Evolutionary conservation across 139 green algal species (phyloP), one percentile per base, ranked within the genome.

Genomic region (Tetraselmis chui): DNA sequence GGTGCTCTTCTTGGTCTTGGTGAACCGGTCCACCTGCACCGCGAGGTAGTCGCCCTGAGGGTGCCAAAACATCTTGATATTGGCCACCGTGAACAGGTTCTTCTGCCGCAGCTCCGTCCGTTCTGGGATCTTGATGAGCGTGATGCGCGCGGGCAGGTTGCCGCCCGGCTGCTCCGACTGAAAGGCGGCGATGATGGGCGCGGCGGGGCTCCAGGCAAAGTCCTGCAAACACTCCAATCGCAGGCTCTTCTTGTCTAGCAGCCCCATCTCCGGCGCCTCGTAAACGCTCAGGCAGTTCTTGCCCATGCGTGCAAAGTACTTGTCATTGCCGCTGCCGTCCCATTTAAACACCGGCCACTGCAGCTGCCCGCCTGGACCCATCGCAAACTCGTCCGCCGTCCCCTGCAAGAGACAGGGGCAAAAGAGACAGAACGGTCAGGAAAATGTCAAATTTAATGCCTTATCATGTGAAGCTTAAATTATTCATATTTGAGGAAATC

Each of bases 1-100:
- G 23, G 92, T 98, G 84, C 78, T 94, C 91, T 99, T 99, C 84
- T 95, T 94, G 59, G 96, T 98, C 92, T 99, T 99, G 85, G 96
- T 99, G 90, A 93, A 97, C 45, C 94, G 92, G 82, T 97, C 93
- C 59, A 99, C 96, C 89, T 96, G 91, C 28, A 98, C 93, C 24
- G 96, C 97, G 67, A 99, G 89, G 93, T 97, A 99, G 84, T 97
- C 93, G 77, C 97, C 96, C 84, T 97, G 91, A 1, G 92, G 93
- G 85, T 99, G 97, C 97, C 97, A 99, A 91, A 89, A 95, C 88
- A 99, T 94, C 78, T 90, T 87, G n/a, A 97, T 89, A 80, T 95
- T 94, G 93, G 88, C 85, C 77, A 99, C 97, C 82, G 85, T 97
- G 90, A 98, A 98, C 31, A 99, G 92, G 89, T 98, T 98, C 94